Percentiles rank a stretch among this genome's conserved stretches.
Evolutionary conservation across 2,329 filamentous ascomycete species (phyloP).

Genomic region (Aspergillus unguis): DNA sequence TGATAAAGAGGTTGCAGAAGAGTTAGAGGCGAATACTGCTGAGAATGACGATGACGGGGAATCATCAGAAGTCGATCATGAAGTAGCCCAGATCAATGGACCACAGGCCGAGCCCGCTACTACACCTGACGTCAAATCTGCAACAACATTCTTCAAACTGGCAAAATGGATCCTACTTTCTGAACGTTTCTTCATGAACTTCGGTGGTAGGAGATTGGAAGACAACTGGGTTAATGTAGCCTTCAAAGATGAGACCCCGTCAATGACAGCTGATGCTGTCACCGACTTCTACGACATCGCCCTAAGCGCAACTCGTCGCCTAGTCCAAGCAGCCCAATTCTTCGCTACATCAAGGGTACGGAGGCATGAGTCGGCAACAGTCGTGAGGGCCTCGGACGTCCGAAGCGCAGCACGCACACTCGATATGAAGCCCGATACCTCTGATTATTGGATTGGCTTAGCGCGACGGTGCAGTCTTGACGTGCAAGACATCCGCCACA

Average conservation of each 20-base stretch:
- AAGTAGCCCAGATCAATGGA: constrained; percentile 6
- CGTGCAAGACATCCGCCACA: constrained; percentile 43
- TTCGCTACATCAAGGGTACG: constrained; percentile 67
- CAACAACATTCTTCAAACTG: constrained; percentile 58
- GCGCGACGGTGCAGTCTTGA: constrained; percentile 53
- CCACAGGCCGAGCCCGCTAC: constrained; percentile 24
- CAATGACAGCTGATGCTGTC: constrained; percentile 72
- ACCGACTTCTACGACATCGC: constrained; percentile 69
- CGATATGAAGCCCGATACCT: constrained; percentile 46
- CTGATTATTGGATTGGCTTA: constrained; percentile 51
- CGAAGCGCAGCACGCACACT: constrained; percentile 54
- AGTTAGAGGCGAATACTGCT: constrained; percentile 24
- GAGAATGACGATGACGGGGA: constrained; percentile 12
- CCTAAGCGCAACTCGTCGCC: constrained; percentile 64
- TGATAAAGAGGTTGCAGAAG: constrained; percentile 32
- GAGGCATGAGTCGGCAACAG: constrained; percentile 39
- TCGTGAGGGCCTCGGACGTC: constrained; percentile 51
- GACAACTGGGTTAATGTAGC: constrained; percentile 66
- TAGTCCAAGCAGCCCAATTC: constrained; percentile 68
- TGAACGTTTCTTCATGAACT: constrained; percentile 71
- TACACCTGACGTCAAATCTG: constrained; percentile 41
- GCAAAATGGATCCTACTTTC: constrained; percentile 63
- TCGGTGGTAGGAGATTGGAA: constrained; percentile 51
- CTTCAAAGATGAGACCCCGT: constrained; percentile 55
- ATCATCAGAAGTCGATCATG: constrained; percentile 17